Evolutionary conservation across 192 early-diverging fungal species (phyloP).

Genomic region (Backusella morwellensis): DNA sequence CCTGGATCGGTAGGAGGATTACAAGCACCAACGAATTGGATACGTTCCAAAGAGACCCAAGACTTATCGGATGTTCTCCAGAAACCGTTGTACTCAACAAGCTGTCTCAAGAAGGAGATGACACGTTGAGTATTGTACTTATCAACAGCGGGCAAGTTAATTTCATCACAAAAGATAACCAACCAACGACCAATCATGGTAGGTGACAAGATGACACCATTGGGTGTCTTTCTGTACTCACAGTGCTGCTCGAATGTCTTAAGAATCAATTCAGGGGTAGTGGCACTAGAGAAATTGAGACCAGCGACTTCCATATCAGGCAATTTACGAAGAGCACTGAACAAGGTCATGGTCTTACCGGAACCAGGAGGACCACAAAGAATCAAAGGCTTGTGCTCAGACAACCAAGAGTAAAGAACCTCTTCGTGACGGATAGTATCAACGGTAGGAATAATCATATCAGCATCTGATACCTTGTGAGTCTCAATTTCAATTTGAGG

Average conservation of each 20-base stretch:
- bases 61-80: constrained; percentile 90
- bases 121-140: constrained; percentile 98
- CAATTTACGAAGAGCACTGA: constrained; percentile 91
- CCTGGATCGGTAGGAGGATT: constrained; percentile 99
- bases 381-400: constrained; percentile 92
- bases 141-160: constrained; percentile 95
- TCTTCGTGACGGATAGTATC: constrained; percentile 98
- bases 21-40: constrained; percentile 99
- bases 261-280: constrained; percentile 91
- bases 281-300: constrained; percentile 99
- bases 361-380: constrained; percentile 99
- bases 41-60: constrained; percentile 95
- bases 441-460: constrained; percentile 96
- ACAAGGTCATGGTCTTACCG: constrained; percentile 99
- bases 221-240: constrained; percentile 95
- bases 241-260: constrained; percentile 98
- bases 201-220: constrained; percentile 86
- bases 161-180: constrained; percentile 99
- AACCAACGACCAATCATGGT: constrained; percentile 86
- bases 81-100: constrained; percentile 95
- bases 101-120: constrained; percentile 92
- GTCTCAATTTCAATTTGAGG: constrained; percentile 95
- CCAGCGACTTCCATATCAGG: constrained; percentile 96
- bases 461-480: constrained; percentile 84
- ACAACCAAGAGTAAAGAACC: constrained; percentile 92